Conservation (phyloP, 2,329 filamentous ascomycete genomes). For the Trichoderma atroviride region DNA sequence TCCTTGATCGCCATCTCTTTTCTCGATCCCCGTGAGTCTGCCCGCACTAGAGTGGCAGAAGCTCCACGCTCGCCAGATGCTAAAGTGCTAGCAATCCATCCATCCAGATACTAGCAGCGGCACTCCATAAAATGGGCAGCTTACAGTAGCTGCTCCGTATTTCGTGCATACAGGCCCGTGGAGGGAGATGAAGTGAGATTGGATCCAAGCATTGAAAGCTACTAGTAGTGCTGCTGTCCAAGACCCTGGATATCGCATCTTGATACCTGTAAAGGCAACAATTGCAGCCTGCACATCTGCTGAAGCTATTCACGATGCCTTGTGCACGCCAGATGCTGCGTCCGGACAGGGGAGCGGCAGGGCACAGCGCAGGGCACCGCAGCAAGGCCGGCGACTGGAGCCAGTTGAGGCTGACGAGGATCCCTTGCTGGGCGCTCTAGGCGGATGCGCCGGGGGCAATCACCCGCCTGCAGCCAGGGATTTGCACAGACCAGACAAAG, state of each 20-base stretch:
- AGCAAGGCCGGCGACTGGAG: not conserved
- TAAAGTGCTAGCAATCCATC: not conserved
- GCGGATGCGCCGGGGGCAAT: slow-evolving; percentile 21
- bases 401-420: slow-evolving; percentile 17
- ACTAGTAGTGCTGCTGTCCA: not conserved
- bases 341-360: not conserved
- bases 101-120: not conserved
- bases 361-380: not conserved
- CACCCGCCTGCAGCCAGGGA: slow-evolving; percentile 20
- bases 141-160: not conserved
- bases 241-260: not conserved
- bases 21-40: not conserved
- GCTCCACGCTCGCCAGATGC: not conserved
- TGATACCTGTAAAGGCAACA: no score
- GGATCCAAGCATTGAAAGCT: not conserved
- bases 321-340: not conserved
- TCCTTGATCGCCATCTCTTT: not conserved
- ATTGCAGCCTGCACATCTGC: slow-evolving; percentile 15
- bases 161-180: not conserved
- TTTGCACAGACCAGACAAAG: not conserved
- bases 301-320: slow-evolving; percentile 1
- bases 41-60: not conserved
- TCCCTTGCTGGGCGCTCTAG: slow-evolving; percentile 11
- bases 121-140: not conserved
- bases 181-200: not conserved